Base-by-base conservation (phyloP, 331 rosid species). In the Saraca asoca region DNA sequence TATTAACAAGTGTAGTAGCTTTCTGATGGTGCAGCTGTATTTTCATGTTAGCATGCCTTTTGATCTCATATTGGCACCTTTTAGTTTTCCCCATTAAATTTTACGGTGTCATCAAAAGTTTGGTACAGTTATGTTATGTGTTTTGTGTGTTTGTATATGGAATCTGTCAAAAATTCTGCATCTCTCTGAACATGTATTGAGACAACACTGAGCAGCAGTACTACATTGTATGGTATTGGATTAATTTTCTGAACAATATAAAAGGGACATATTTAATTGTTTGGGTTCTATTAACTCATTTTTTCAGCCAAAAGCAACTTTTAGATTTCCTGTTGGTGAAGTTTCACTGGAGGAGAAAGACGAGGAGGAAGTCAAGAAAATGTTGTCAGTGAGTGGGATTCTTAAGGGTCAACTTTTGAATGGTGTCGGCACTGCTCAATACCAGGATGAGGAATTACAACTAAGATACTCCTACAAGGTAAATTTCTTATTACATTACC, bases 241-340 rank as follows among this genome's bases (percentile, higher is more conserved):
- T 12, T 37, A 13, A 15, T 20, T 70, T 49, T 24, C 11, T 9
- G 7, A 33, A 31, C 35, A n/a, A n/a, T 11, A 51, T 43, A 12
- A 42, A 66, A 34, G 11, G 41, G 11, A 5, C 19, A 33, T 33
- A 0, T 43, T 67, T 54, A 33, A 55, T 46, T 61, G 7, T 31
- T 61, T 61, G 54, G 51, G 45, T 41, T 56, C 48, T 18, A 49
- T 42, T 35, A 1, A 24, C 31, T 12, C 18, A 37, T 62, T 64
- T 42, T 54, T 78, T 85, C 90, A 93, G 98, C 95, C 98, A 31
- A 93, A 61, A 81, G 83, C 98, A 59, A 89, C 98, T 58, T 74
- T 93, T 54, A 85, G 66, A 77, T 93, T 81, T 76, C 98, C 96
- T 16, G 53, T 81, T 33, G 98, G 98, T 62, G 94, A 89, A 79